Evolutionary conservation across 2,329 filamentous ascomycete genomes (phyloP).

Genomic region (Purpureocillium takamizusanense): DNA sequence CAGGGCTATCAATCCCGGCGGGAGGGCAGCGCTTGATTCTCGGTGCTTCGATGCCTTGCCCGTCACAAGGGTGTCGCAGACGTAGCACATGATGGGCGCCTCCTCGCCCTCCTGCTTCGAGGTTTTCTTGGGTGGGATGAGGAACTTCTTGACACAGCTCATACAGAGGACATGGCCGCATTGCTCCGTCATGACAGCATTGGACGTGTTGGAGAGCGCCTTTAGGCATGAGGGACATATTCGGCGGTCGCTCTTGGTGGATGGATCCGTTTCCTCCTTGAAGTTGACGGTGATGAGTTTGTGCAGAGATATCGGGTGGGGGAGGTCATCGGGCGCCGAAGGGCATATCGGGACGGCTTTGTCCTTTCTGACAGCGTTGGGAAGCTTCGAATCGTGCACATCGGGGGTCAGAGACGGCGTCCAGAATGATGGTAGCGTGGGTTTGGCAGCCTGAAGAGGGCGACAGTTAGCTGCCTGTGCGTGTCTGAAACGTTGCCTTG

Average conservation of each 20-base stretch:
- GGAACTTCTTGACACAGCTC: conserved; percentile 75
- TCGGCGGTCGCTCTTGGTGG: conserved; percentile 32
- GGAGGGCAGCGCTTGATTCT: conserved; percentile 44
- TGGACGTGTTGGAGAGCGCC: conserved; percentile 69
- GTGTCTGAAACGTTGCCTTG: no score
- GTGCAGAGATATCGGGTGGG: conserved; percentile 72
- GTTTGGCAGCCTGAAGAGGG: conserved; percentile 47
- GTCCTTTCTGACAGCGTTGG: conserved; percentile 46
- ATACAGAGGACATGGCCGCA: conserved; percentile 91
- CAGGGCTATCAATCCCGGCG: conserved; percentile 68
- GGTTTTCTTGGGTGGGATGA: conserved; percentile 46
- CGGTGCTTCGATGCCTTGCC: conserved; percentile 31
- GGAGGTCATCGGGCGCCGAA: conserved; percentile 54
- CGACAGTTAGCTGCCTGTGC: no score
- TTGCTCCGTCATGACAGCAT: conserved; percentile 73
- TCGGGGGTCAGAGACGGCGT: conserved; percentile 72
- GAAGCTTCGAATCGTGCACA: conserved; percentile 34
- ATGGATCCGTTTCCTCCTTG: conserved; percentile 51
- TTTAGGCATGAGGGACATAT: conserved; percentile 84
- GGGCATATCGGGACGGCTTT: conserved; percentile 71
- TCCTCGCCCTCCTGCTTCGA: conserved; percentile 35
- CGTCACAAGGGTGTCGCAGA: conserved; percentile 75
- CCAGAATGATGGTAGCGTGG: conserved; percentile 81
- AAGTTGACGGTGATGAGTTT: conserved; percentile 70
- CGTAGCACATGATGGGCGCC: conserved; percentile 56